These are phyloP conservation scores for Trypanosoma theileri DNA, from an alignment of 208 protist species.

Conservation along the genomic window DNA sequence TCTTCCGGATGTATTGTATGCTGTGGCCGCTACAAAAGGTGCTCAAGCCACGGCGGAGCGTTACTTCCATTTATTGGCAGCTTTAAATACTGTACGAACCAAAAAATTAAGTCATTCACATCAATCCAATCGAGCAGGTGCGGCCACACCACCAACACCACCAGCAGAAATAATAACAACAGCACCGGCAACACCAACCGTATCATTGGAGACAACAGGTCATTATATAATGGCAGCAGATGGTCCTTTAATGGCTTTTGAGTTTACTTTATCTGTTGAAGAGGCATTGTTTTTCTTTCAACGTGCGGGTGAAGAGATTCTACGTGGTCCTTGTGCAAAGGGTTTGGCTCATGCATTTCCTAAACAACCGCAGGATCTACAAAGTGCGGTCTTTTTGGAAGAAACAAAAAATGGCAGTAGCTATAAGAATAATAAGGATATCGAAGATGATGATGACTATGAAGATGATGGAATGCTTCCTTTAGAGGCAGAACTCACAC, in stretches of 20 bases:
- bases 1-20: conserved; percentile 42
- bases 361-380: conserved; percentile 3
- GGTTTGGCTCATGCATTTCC: background rate
- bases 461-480: conserved; percentile 12
- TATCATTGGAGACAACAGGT: background rate
- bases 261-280: conserved; percentile 22
- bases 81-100: conserved; percentile 28
- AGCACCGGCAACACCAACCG: background rate
- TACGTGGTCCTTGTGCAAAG: conserved; percentile 10
- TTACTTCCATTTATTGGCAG: conserved; percentile 56
- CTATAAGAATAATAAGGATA: background rate
- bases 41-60: conserved; percentile 38
- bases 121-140: too few species aligned
- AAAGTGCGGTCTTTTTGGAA: background rate
- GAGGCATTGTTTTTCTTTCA: conserved; percentile 34
- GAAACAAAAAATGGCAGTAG: background rate
- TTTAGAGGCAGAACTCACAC: conserved; percentile 33
- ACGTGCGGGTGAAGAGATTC: conserved; percentile 2
- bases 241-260: conserved; percentile 22
- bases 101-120: conserved; percentile 17
- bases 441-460: background rate
- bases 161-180: background rate
- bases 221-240: background rate
- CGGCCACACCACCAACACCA: conserved; percentile 7
- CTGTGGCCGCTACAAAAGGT: conserved; percentile 24